A percentile compares a stretch with the other conserved stretches of the same genome.
Evolutionary conservation across 345 rosid genomes (phyloP).

Genomic region (Lenwebbia sp.): DNA sequence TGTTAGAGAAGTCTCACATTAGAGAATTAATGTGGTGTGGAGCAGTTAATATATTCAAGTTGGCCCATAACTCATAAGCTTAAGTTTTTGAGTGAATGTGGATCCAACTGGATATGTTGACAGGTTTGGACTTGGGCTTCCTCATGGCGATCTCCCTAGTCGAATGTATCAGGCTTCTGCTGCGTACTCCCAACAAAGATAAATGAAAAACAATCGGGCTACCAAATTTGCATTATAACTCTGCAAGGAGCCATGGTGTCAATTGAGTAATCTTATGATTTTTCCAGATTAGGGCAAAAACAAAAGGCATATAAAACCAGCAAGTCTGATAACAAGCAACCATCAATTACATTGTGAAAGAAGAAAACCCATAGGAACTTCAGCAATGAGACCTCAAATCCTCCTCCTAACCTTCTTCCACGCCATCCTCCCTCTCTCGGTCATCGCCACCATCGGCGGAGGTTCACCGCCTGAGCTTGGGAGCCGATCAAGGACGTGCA

Average conservation of each 20-base stretch:
- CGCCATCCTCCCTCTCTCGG: neutral
- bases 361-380: neutral
- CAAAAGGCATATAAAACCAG: neutral
- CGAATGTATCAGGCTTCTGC: too few species aligned
- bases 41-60: too few species aligned
- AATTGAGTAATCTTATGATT: neutral
- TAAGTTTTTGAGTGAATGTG: too few species aligned
- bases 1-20: too few species aligned
- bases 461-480: too few species aligned
- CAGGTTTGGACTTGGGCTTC: too few species aligned
- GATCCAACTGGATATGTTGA: too few species aligned
- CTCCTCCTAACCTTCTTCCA: neutral
- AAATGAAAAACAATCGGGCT: neutral
- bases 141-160: too few species aligned
- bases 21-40: too few species aligned
- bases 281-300: neutral
- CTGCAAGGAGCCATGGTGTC: neutral
- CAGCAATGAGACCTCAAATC: neutral
- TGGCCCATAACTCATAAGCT: too few species aligned
- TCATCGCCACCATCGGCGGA: neutral
- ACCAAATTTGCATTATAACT: neutral
- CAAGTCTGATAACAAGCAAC: neutral
- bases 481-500: neutral
- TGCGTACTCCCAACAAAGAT: too few species aligned
- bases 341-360: neutral